Evolutionary conservation across 495 filamentous ascomycete genomes (phyloP).

Genomic region (Neurospora africana): DNA sequence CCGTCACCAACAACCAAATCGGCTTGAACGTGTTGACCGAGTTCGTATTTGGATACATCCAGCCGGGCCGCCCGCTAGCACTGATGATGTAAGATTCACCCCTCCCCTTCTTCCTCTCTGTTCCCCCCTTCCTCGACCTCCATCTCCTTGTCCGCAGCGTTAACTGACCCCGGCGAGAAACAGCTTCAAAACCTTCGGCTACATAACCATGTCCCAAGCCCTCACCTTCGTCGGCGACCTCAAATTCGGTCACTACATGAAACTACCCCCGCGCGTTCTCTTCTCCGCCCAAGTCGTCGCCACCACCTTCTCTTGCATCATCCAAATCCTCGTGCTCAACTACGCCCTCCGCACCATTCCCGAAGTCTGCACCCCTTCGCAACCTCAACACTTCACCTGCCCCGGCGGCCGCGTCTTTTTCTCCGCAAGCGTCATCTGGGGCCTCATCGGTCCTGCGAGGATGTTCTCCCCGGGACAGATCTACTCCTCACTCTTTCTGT

Average conservation of each 20-base stretch:
- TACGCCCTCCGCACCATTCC: constrained; percentile 53
- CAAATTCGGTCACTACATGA: constrained; percentile 61
- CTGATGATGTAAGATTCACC: constrained; percentile 46
- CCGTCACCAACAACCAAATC: constrained; percentile 57
- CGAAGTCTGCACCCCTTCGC: constrained; percentile 48
- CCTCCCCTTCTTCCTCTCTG: background rate
- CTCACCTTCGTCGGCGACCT: constrained; percentile 45
- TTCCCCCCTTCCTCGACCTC: background rate
- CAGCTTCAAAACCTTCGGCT: constrained; percentile 65
- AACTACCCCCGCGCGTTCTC: constrained; percentile 55
- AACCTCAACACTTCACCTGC: constrained; percentile 56
- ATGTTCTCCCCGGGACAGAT: constrained; percentile 60
- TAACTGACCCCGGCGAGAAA: no score
- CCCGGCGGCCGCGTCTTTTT: constrained; percentile 60
- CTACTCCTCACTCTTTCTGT: constrained; percentile 53
- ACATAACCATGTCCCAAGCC: constrained; percentile 54
- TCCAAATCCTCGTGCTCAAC: constrained; percentile 55
- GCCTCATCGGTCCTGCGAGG: constrained; percentile 53
- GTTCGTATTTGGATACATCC: constrained; percentile 61
- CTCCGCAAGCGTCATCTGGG: constrained; percentile 60
- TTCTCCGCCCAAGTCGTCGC: constrained; percentile 60
- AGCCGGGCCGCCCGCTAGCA: constrained; percentile 53
- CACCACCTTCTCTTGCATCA: constrained; percentile 54
- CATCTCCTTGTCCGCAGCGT: background rate
- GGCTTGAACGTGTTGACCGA: constrained; percentile 61